Evolutionary conservation across 768 basidiomycete genomes (phyloP).

Genomic region (Cystobasidium onofrii): DNA sequence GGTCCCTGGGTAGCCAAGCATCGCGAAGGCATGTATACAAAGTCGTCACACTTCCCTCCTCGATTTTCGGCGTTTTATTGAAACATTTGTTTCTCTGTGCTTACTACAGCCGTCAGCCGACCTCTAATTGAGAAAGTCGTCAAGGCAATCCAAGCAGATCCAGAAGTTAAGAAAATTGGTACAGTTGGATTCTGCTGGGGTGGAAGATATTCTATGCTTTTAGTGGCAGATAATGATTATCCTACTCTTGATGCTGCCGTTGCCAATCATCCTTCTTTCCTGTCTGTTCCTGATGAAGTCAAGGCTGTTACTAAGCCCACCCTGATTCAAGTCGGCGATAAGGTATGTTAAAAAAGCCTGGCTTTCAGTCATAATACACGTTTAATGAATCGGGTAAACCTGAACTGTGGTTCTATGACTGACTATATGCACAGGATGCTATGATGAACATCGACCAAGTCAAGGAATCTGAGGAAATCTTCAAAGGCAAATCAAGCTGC

Average conservation of each 20-base stretch:
- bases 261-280: conserved; percentile 45
- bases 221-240: conserved; percentile 10
- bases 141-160: conserved; percentile 43
- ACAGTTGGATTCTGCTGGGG: conserved; percentile 48
- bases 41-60: too few relatives aligned
- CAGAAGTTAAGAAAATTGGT: conserved; percentile 43
- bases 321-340: conserved; percentile 28
- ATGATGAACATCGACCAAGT: conserved; percentile 27
- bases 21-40: conserved; percentile 6
- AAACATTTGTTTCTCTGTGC: too few relatives aligned
- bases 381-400: too few relatives aligned
- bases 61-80: not conserved
- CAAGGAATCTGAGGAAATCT: conserved; percentile 12
- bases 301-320: conserved; percentile 17
- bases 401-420: too few relatives aligned
- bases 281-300: conserved; percentile 28
- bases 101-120: conserved; percentile 44
- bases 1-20: conserved; percentile 44
- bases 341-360: not conserved
- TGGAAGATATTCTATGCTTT: conserved; percentile 33
- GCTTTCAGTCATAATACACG: too few relatives aligned
- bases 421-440: not conserved
- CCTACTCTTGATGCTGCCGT: conserved; percentile 39
- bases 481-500: not conserved
- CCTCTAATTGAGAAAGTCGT: conserved; percentile 45